These are phyloP conservation scores for Fagopyrum esculentum DNA, from an alignment of 148 eudicot species.

Conservation along the genomic window DNA sequence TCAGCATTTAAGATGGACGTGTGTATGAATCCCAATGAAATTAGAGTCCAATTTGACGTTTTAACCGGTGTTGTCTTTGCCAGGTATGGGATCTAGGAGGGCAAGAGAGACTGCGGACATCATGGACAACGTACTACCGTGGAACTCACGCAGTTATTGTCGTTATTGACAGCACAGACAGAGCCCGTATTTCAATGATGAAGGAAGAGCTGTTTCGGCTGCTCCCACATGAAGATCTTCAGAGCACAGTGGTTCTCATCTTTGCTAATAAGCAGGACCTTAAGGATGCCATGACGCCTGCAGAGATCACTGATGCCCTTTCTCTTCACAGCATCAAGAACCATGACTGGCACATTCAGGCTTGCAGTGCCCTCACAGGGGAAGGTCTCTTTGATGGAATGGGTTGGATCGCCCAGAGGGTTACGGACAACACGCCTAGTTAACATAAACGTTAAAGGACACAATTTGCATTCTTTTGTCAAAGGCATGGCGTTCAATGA, in stretches of 20 bases:
- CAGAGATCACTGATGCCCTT: constrained; percentile 91
- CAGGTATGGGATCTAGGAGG: constrained; percentile 99
- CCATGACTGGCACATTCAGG: constrained; percentile 95
- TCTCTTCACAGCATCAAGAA: constrained; percentile 90
- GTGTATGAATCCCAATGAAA: too few relatives aligned
- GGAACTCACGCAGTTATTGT: constrained; percentile 87
- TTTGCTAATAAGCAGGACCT: constrained; percentile 88
- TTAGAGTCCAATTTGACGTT: too few relatives aligned
- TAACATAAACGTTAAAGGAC: background rate
- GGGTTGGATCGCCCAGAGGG: constrained; percentile 91
- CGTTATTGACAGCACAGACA: constrained; percentile 88
- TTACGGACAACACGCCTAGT: constrained; percentile 58
- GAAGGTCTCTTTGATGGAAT: constrained; percentile 91
- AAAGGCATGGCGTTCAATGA: background rate
- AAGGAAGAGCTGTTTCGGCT: constrained; percentile 81
- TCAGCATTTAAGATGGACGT: background rate
- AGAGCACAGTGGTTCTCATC: constrained; percentile 59
- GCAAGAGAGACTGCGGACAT: constrained; percentile 86
- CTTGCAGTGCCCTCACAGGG: constrained; percentile 87
- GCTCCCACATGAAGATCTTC: constrained; percentile 85
- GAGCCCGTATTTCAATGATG: constrained; percentile 78
- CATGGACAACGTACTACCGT: constrained; percentile 95
- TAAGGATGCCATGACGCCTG: constrained; percentile 89
- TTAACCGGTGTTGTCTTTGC: background rate
- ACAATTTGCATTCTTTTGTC: background rate